Base-by-base conservation (phyloP, 2,329 filamentous ascomycete genomes). In the Fusarium chaquense region DNA sequence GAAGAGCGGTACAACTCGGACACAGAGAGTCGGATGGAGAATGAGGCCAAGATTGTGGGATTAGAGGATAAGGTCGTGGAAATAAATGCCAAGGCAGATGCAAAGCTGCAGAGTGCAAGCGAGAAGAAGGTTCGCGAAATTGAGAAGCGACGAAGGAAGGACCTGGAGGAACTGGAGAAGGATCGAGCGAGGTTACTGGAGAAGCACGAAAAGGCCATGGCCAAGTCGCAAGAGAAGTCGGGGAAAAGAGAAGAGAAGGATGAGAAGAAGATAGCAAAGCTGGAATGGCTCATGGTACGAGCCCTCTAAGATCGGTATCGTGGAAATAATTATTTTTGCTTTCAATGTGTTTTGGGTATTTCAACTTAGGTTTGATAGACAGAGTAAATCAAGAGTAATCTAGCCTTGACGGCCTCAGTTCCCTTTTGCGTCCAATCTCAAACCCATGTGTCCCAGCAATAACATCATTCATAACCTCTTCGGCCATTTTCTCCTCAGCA, bases 341-440 rank as follows among this genome's bases (percentile, higher is more conserved):
- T 26, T 26, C 5, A 26, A 43, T 5, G 8, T 9, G 8, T 18
- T 10, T n/a, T 2, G 2, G 9, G 9, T 43, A 44, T 16, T n/a
- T n/a, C n/a, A n/a, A n/a, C n/a, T n/a, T n/a, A n/a, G n/a, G n/a
- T n/a, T n/a, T n/a, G n/a, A n/a, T n/a, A 63, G 20, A 18, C 8
- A 44, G 5, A 11, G 3, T 10, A 1, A 6, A 12, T 26, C 13
- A 44, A 26, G 41, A 44, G 9, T 9, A 44, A 18, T 26, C 41
- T 12, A 26, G 24, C 10, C 24, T 44, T 16, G 15, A 43, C 4
- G 30, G 8, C 5, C 46, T 65, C 20, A 64, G 41, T 13, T 51
- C 47, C n/a, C n/a, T n/a, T n/a, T n/a, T n/a, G n/a, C 62, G 65
- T 11, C 63, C 63, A 10, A 66, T 67, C 49, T 66, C 63, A 28